phyloP scores from a whole-genome alignment of 768 basidiomycete species.

The Butyriboletus loyo region DNA sequence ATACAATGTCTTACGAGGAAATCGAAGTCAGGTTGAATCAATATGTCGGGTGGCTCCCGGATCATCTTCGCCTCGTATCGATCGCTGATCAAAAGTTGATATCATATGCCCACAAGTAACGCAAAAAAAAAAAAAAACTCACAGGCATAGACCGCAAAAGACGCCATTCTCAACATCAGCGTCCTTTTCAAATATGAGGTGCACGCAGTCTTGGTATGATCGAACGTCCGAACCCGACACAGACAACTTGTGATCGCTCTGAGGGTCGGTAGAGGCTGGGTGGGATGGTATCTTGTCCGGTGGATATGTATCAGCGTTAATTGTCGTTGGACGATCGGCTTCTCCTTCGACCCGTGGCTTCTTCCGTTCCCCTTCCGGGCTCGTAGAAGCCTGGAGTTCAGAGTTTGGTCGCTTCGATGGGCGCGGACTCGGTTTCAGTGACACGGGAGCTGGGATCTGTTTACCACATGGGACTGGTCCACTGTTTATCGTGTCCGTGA shows the following conservation, averaged over 20 bases:
- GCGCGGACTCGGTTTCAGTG: not conserved
- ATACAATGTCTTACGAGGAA: constrained; percentile 48
- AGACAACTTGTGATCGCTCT: not conserved
- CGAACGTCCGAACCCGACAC: constrained; percentile 23
- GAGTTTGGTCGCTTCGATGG: constrained; percentile 18
- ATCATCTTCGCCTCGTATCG: constrained; percentile 28
- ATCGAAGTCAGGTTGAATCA: constrained; percentile 33
- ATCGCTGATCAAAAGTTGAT: constrained; percentile 16
- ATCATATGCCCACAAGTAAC: not conserved
- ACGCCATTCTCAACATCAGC: constrained; percentile 27
- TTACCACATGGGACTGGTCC: not conserved
- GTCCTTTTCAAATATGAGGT: constrained; percentile 33
- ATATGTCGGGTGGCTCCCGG: constrained; percentile 28
- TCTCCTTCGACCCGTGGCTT: constrained; percentile 19
- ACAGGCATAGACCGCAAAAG: constrained; percentile 54
- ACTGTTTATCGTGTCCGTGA: not conserved
- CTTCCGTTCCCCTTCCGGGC: constrained; percentile 15
- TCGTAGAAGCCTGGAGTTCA: constrained; percentile 3
- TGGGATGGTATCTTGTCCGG: not conserved
- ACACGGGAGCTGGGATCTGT: not conserved
- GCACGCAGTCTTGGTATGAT: constrained; percentile 44
- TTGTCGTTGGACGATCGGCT: not conserved
- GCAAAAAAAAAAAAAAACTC: constrained; percentile 24
- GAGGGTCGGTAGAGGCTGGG: not conserved
- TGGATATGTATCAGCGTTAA: not conserved